Evolutionary conservation across 1,284 basidiomycete species (phyloP).

Genomic region (Cystobasidiaceae sp.): DNA sequence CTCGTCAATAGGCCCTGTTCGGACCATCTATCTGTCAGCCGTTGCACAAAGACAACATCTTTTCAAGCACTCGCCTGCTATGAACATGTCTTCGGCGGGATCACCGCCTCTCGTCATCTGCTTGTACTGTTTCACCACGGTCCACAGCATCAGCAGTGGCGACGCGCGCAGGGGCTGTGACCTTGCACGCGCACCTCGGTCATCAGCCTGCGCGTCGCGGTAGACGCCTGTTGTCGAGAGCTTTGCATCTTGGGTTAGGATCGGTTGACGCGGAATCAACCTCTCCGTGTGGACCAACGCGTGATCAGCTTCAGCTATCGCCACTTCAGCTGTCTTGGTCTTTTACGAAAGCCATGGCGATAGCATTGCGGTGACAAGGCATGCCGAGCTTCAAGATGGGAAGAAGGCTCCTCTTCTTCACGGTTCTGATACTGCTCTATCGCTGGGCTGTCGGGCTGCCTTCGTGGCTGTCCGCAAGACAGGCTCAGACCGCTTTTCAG

Average conservation of each 20-base stretch:
- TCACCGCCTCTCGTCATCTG: slow-evolving; percentile 59
- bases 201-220: slow-evolving; percentile 40
- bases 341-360: too few species aligned
- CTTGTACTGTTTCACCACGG: slow-evolving; percentile 59
- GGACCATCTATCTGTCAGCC: too few species aligned
- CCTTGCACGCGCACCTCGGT: slow-evolving; percentile 35
- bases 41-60: slow-evolving; percentile 31
- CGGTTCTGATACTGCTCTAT: slow-evolving; percentile 13
- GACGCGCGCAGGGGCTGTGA: neutral
- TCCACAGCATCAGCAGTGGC: neutral
- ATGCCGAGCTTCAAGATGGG: slow-evolving; percentile 15
- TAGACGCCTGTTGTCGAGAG: slow-evolving; percentile 19
- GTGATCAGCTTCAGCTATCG: neutral
- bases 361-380: neutral
- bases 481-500: neutral
- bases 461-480: neutral
- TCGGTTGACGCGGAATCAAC: too few species aligned
- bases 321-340: neutral
- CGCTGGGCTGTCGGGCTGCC: slow-evolving; percentile 20
- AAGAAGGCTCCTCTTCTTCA: neutral
- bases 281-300: too few species aligned
- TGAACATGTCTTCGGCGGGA: slow-evolving; percentile 51
- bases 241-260: slow-evolving; percentile 12
- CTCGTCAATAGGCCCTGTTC: slow-evolving; percentile 82
- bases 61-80: slow-evolving; percentile 6